Evolutionary conservation across 179 eudicot genomes (phyloP), one percentile per base, ranked within the genome.

Genomic region (Corrigiola litoralis): DNA sequence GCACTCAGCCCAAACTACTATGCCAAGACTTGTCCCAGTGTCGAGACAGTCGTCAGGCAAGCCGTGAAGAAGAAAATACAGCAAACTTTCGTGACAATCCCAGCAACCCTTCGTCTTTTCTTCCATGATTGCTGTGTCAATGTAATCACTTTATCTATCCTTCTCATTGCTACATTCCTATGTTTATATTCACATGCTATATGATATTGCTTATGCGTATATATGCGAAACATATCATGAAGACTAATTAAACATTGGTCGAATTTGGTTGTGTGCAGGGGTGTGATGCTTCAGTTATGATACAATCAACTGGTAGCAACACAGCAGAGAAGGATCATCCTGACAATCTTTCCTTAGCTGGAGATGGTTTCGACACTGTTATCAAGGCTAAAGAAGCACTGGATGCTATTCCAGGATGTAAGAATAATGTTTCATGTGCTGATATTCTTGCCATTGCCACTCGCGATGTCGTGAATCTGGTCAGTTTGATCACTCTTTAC

Each of bases 391-490:
- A 87, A 69, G 88, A 84, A 0, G 98, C 95, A 0, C 82, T 92
- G 5, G 96, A 89, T 34, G 82, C 80, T 0, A 53, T 60, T 36
- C 77, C 95, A 0, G 69, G 81, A 4, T 92, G 98, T 72, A 76
- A 42, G 47, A 92, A 92, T 41, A 89, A 82, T 45, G 98, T 92
- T 21, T 92, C 98, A 0, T 92, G 98, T 56, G 96, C 98, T 1
- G 98, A 92, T 40, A 92, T 92, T 75, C 87, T 92, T 33, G 74
- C 96, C 56, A 67, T 92, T 71, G 98, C 96, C 5, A 72, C 95
- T 20, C 84, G 98, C 2, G 98, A 92, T 41, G 96, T 84, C 29
- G 69, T 87, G 21, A 79, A 79, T 28, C 38, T 89, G 87, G 98
- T 91, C 47, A 0, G 84, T 71, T 25, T 5, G 6, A 6, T n/a